Base-by-base conservation (phyloP, 2,329 filamentous ascomycete genomes). In the Ascomycota sp. region DNA sequence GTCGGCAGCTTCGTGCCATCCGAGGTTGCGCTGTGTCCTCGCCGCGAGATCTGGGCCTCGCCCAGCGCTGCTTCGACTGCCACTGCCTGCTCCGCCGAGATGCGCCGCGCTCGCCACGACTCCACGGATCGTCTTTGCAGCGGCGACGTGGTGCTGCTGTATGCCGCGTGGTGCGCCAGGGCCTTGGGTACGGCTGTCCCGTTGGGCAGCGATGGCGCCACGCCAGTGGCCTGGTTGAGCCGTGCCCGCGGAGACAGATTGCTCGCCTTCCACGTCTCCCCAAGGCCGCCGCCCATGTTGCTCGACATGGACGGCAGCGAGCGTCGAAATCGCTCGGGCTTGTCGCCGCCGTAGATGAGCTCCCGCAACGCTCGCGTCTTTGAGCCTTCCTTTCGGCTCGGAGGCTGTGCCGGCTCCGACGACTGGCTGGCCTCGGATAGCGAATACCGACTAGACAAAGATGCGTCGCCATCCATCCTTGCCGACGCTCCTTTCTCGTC, bases 171-270 rank as follows among this genome's bases (percentile, higher is more conserved):
- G 23, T 54, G 40, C 9, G 59, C 61, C 25, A 69, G 48, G 3
- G 53, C 52, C 36, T 69, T 63, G 5, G 63, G 64, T 3, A 66
- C 39, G 35, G 61, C 63, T 28, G 60, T 56, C n/a, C 64, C 56
- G 35, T 69, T 57, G 4, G 59, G 54, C 54, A 65, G 57, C 35
- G 57, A n/a, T n/a, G n/a, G 59, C 3, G 65, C 59, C 12, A 68
- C 53, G 8, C 57, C 59, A 57, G 61, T 60, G 25, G 57, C 57
- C 30, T 60, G n/a, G n/a, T n/a, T 61, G 33, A 63, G 46, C 5
- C 50, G 46, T 59, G 59, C 63, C 24, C 54, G 47, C 30, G 56
- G 53, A 6, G 56, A 59, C 6, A 51, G 52, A 30, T 45, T 54
- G 39, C 52, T 57, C 3, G 42, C 31, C 8, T 46, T 42, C 23